A percentile compares a stretch with the other conserved stretches of the same genome.
Evolutionary conservation across 2,329 filamentous ascomycete genomes (phyloP).

Genomic region (Colletotrichum tropicicola): DNA sequence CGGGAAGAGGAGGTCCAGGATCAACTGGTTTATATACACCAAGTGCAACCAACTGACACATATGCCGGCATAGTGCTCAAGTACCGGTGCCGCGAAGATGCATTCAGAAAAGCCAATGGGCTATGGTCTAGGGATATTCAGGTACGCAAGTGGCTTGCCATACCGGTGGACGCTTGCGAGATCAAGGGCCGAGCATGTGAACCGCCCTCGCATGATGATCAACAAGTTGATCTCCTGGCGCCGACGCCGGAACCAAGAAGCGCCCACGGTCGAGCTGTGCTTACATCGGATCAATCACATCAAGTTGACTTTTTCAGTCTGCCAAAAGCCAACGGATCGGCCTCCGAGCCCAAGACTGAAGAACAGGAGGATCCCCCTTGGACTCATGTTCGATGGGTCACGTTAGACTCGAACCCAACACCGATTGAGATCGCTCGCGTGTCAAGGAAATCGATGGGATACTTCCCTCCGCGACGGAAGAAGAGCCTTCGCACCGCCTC

Average conservation of each 20-base stretch:
- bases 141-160: constrained; percentile 78
- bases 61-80: constrained; percentile 90
- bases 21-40: constrained; percentile 89
- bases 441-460: constrained; percentile 82
- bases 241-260: constrained; percentile 50
- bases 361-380: constrained; percentile 73
- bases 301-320: constrained; percentile 38
- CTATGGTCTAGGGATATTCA: constrained; percentile 97
- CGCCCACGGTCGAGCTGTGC: constrained; percentile 32
- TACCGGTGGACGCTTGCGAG: constrained; percentile 91
- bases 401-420: constrained; percentile 73
- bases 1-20: constrained; percentile 72
- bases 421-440: constrained; percentile 89
- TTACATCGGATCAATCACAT: constrained; percentile 34
- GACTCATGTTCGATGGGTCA: constrained; percentile 90
- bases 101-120: constrained; percentile 87
- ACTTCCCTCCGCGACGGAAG: constrained; percentile 90
- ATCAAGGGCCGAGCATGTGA: constrained; percentile 78
- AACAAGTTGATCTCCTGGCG: constrained; percentile 60
- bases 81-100: constrained; percentile 86
- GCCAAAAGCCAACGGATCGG: constrained; percentile 2
- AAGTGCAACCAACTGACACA: constrained; percentile 83
- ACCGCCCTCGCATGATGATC: constrained; percentile 53
- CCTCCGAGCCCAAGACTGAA: constrained; percentile 29
- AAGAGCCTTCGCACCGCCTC: constrained; percentile 79